Evolutionary conservation across 208 protist species (phyloP).

Genomic region (Trichomonas vaginalis): DNA sequence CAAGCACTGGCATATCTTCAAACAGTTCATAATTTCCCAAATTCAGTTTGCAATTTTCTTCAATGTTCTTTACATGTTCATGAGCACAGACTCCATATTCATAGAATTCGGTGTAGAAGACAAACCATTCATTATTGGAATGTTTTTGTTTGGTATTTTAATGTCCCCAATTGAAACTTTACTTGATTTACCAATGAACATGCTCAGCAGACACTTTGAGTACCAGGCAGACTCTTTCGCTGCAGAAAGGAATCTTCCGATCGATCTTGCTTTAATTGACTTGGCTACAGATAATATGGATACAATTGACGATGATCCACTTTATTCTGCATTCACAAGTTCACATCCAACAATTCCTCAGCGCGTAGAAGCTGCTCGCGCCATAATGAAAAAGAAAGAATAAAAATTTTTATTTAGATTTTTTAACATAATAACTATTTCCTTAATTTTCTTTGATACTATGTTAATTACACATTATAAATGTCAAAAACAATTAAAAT

Average conservation of each 20-base stretch:
- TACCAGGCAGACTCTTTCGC: constrained; percentile 1
- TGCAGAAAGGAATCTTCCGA: background rate
- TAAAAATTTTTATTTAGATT: too few relatives aligned
- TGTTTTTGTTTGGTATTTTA: background rate
- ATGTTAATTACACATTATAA: too few relatives aligned
- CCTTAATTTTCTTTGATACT: too few relatives aligned
- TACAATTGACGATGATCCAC: background rate
- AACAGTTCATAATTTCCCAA: background rate
- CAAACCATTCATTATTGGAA: background rate
- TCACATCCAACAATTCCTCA: background rate
- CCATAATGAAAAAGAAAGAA: background rate
- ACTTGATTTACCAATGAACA: background rate
- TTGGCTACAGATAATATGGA: background rate
- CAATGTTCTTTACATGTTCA: background rate
- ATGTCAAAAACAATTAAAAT: too few relatives aligned
- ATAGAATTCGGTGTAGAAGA: background rate
- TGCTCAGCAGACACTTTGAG: background rate
- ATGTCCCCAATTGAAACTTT: background rate
- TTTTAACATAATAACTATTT: too few relatives aligned
- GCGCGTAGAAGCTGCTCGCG: background rate
- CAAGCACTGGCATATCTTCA: background rate
- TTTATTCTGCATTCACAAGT: background rate
- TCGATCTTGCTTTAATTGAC: background rate
- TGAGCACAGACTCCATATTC: background rate
- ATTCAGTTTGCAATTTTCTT: background rate